Evolutionary conservation across 108 stramenopile species (phyloP), one percentile per base, ranked within the genome.

Genomic region (Conticribra weissflogii): DNA sequence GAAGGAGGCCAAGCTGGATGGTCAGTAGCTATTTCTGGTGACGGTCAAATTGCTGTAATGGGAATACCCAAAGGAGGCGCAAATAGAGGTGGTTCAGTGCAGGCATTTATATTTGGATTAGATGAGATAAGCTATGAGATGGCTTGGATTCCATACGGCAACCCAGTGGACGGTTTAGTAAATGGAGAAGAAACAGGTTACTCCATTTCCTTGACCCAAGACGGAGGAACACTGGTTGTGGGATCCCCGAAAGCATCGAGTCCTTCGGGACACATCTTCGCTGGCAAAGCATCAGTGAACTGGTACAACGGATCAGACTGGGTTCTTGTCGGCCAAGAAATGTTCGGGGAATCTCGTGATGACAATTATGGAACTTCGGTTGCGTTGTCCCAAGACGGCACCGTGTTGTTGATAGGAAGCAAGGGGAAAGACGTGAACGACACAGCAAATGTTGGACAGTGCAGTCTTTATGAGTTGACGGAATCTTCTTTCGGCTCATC

Each of bases 41-140:
- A 72, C 50, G 72, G 72, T 18, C 63, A 53, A 29, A 48, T 60
- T 32, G 63, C 64, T 58, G 72, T 63, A 14, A 52, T 72, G 50
- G 72, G 72, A 1, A 23, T 47, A 28, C 72, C 72, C 4, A 56
- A 44, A 44, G 65, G 72, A 25, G 56, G 63, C 8, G 28, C 54
- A 5, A 44, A 54, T n/a, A 55, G 72, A 24, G 72, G 55, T 14
- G 72, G 72, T 14, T 47, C 63, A 19, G 48, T 72, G 47, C 29
- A 56, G 15, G 49, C 63, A 3, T 72, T 54, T 58, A 45, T 51
- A 49, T 71, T 49, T 5, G 32, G 32, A n/a, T n/a, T n/a, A 31
- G 63, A 72, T 54, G 63, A 55, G 8, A 7, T 23, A 3, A 9
- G 28, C 23, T 70, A n/a, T n/a, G n/a, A n/a, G n/a, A n/a, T n/a